phyloP scores from a whole-genome alignment of 352 stramenopile genomes.

The Globisporangium paroecandrum region DNA sequence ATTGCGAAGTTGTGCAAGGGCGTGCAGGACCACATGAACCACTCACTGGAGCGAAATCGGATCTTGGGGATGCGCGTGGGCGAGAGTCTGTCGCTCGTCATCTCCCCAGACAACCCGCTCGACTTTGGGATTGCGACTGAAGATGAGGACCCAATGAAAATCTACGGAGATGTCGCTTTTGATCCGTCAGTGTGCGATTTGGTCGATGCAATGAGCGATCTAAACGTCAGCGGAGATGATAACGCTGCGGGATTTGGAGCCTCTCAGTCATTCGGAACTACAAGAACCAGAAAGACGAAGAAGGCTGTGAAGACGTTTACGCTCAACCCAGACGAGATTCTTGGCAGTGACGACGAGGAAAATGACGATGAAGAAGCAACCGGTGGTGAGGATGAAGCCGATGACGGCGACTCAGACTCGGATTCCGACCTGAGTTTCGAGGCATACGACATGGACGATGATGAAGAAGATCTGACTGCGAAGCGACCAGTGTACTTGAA shows the following conservation, averaged over 20 bases:
- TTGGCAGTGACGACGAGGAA: conserved; percentile 34
- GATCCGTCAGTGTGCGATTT: conserved; percentile 14
- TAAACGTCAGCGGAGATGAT: background rate
- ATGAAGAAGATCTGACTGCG: conserved; percentile 62
- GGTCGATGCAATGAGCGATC: conserved; percentile 14
- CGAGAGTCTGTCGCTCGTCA: conserved; percentile 57
- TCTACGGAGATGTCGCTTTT: conserved; percentile 32
- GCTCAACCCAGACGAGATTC: conserved; percentile 58
- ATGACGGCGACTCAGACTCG: conserved; percentile 29
- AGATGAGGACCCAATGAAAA: conserved; percentile 34
- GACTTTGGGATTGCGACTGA: conserved; percentile 47
- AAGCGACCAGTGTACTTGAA: conserved; percentile 71
- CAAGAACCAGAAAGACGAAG: conserved; percentile 10
- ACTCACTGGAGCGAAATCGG: conserved; percentile 56
- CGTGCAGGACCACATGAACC: conserved; percentile 68
- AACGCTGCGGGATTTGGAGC: background rate
- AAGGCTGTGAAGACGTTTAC: conserved; percentile 18
- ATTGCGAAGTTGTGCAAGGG: conserved; percentile 66
- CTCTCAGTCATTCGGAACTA: background rate
- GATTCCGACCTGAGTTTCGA: conserved; percentile 72
- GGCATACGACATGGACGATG: conserved; percentile 61
- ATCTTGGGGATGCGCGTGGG: conserved; percentile 66
- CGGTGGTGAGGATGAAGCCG: conserved; percentile 17
- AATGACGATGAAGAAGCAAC: conserved; percentile 19
- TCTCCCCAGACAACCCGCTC: conserved; percentile 56